A percentile compares a stretch with the other conserved stretches of the same genome.
Conservation (phyloP, 495 filamentous ascomycete genomes). For the Xylaria nigripes region DNA sequence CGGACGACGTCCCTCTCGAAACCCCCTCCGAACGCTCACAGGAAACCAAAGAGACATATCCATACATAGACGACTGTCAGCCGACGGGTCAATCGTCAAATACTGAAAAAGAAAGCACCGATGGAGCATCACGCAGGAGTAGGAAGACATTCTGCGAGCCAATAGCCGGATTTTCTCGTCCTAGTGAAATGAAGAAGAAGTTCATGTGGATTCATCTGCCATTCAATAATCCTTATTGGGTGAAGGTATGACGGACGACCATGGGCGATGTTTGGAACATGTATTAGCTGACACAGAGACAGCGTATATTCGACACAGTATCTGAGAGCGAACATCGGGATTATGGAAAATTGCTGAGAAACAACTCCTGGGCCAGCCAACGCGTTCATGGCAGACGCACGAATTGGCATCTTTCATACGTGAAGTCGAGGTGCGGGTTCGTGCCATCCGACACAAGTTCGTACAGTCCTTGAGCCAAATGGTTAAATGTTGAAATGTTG, state of each 20-base stretch:
- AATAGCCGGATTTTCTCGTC: constrained; percentile 33
- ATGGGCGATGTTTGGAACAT: not conserved
- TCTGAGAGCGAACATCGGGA: constrained; percentile 26
- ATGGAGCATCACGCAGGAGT: not conserved
- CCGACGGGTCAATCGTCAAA: constrained; percentile 3
- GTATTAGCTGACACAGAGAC: constrained; percentile 15
- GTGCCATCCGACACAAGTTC: constrained; percentile 40
- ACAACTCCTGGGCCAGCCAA: constrained; percentile 41
- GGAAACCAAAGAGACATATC: constrained; percentile 3
- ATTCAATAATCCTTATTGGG: constrained; percentile 59
- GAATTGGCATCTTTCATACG: constrained; percentile 38
- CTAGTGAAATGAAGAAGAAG: constrained; percentile 33
- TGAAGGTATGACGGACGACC: constrained; percentile 36
- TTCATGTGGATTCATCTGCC: constrained; percentile 62
- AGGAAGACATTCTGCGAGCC: constrained; percentile 18
- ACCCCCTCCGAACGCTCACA: constrained; percentile 13
- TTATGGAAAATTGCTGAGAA: constrained; percentile 40
- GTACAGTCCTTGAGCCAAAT: constrained; percentile 11
- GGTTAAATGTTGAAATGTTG: not conserved
- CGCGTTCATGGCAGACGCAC: constrained; percentile 39
- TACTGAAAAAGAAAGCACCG: not conserved
- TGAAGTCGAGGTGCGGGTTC: constrained; percentile 38
- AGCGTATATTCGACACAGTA: constrained; percentile 34
- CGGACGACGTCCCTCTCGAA: constrained; percentile 21
- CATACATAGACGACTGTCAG: not conserved